These are phyloP conservation scores for Coprinopsis sp. DNA, from an alignment of 768 basidiomycete genomes.

Conservation along the genomic window DNA sequence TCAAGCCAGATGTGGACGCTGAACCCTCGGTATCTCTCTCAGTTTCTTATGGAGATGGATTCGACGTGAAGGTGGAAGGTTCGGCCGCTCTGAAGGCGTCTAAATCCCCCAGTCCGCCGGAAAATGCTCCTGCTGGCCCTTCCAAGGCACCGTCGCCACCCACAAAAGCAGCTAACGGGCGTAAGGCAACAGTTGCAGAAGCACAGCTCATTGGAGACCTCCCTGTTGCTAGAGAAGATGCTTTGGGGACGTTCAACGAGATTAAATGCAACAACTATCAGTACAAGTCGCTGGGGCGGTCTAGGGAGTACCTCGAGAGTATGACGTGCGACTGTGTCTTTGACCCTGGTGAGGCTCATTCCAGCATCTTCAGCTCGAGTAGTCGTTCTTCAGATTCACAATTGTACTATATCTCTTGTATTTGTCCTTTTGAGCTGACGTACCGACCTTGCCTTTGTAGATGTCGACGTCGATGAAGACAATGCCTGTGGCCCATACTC, in stretches of 20 bases:
- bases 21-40: conserved; percentile 20
- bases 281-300: conserved; percentile 80
- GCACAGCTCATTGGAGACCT: conserved; percentile 79
- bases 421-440: neutral
- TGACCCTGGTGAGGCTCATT: conserved; percentile 65
- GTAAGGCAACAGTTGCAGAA: conserved; percentile 24
- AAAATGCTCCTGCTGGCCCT: conserved; percentile 17
- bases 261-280: conserved; percentile 82
- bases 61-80: conserved; percentile 16
- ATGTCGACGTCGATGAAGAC: conserved; percentile 50
- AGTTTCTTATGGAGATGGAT: neutral
- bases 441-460: conserved; percentile 36
- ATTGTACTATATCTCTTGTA: too few species aligned
- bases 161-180: conserved; percentile 25
- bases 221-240: conserved; percentile 69
- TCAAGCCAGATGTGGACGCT: conserved; percentile 26
- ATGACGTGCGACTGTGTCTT: conserved; percentile 94
- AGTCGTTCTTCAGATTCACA: neutral
- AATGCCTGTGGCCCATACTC: conserved; percentile 81
- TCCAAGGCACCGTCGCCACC: conserved; percentile 32
- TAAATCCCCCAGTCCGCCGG: conserved; percentile 30
- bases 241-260: conserved; percentile 66
- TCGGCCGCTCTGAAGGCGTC: conserved; percentile 31
- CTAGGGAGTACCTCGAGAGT: conserved; percentile 84
- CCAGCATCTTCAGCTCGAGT: conserved; percentile 4